Evolutionary conservation across 1,139 yeast species (phyloP).

Genomic region (Sugiyamaella sp.): DNA sequence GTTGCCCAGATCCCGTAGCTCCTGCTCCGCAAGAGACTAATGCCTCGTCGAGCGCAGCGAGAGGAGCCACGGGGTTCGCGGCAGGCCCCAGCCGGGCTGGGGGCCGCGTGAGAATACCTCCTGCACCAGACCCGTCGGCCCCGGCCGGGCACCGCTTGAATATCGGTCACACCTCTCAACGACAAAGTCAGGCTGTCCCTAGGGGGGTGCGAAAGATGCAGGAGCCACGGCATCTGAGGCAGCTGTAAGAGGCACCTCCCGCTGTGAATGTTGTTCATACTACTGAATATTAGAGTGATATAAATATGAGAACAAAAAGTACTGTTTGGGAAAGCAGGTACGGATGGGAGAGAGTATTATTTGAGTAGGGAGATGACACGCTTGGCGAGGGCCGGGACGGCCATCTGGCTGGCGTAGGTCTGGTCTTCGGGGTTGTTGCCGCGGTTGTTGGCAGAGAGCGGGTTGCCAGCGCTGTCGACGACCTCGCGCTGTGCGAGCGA

Average conservation of each 20-base stretch:
- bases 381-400: slow-evolving; percentile 44
- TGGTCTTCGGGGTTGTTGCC: slow-evolving; percentile 31
- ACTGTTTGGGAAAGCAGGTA: background rate
- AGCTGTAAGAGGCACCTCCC: no score
- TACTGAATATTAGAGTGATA: slow-evolving; percentile 13
- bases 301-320: slow-evolving; percentile 13
- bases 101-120: no score
- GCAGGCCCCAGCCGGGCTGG: background rate
- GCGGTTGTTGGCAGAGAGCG: slow-evolving; percentile 25
- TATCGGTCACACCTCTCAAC: background rate
- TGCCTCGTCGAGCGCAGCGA: background rate
- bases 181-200: background rate
- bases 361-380: slow-evolving; percentile 37
- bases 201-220: no score
- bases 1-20: no score
- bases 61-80: background rate
- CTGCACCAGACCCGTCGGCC: no score
- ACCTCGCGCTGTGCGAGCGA: slow-evolving; percentile 41
- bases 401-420: slow-evolving; percentile 41
- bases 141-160: no score
- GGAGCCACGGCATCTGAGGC: no score
- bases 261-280: no score
- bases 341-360: background rate
- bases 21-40: no score
- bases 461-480: slow-evolving; percentile 21